Evolutionary conservation across 2,329 filamentous ascomycete species (phyloP), one percentile per base, ranked within the genome.

Genomic region (Thelonectria olida): DNA sequence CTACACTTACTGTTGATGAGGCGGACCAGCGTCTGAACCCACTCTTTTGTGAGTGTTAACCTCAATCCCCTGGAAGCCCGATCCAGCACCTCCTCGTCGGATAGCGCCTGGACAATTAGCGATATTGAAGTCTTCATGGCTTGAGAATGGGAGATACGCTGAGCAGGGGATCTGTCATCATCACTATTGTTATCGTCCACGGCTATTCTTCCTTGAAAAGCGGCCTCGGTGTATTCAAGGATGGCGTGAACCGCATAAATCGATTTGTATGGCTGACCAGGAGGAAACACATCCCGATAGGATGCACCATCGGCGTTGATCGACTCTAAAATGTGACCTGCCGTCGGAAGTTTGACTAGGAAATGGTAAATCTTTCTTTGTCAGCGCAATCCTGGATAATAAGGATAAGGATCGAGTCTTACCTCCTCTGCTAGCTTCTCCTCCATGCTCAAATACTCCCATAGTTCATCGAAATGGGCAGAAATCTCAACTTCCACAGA

Each of bases 401-500:
- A 23, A 50, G 12, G 10, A 23, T 15, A 23, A 34, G 7, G 13
- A 10, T 27, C 44, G 5, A 38, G n/a, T 61, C 77, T 67, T 81
- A 90, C 89, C 81, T 92, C 88, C 71, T 85, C 81, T 7, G 91
- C 88, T 41, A 93, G 79, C 50, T 80, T 82, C 60, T 94, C 89
- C 44, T 92, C 86, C 78, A 94, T 85, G 65, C 88, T 88, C 54
- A 98, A 82, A 70, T 95, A 91, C 42, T 88, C 85, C 84, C 96
- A 97, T 22, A 99, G 79, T 62, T 95, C 89, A 54, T 92, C 85
- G 71, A 97, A 97, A 75, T 96, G 92, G 58, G 88, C 85, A 67
- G 96, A 80, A 20, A 98, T 89, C 69, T 95, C 92, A 12, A 87
- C 84, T 73, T 98, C 93, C 3, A 98, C 84, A 34, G 80, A 84